Evolutionary conservation across 1,139 yeast genomes (phyloP), one percentile per base, ranked within the genome.

Genomic region (Pichia sp.): DNA sequence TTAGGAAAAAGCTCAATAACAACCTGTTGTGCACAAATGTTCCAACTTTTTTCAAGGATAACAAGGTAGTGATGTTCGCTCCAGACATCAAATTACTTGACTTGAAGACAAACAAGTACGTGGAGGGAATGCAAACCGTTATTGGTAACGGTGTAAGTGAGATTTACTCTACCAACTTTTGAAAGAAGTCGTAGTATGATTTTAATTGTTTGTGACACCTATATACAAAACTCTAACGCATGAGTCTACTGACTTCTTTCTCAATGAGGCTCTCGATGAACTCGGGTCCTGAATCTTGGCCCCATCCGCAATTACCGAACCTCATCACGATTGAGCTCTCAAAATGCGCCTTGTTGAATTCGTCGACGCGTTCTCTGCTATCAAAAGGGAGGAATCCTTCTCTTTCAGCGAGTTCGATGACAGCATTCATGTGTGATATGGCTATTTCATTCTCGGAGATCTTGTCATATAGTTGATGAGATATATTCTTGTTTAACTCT

Each of bases 401-500:
- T 28, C 48, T 33, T 31, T 45, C 41, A n/a, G 46, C 38, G 30
- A 39, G 37, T 31, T 50, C 47, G 18, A 40, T 34, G 9, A 42
- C 30, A 7, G 36, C 34, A 19, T 44, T 44, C 20, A 44, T 16
- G 11, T 38, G 30, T 11, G 30, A 28, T n/a, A 40, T 27, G 5
- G 39, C 33, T 26, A 33, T 16, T 27, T 37, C 18, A 14, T 37
- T 27, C 5, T 35, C 32, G 13, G 26, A 8, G 0, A 53, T 35
- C 12, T 41, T 28, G 10, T 35, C 33, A 31, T 56, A 56, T 3
- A 55, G 30, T 18, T 33, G 38, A 27, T 57, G 44, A 11, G 59
- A 55, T n/a, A 55, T 40, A 3, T 31, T 28, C 33, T 51, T 51
- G 29, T 55, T 56, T n/a, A 55, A 35, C 11, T 38, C 35, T 2